phyloP scores from a whole-genome alignment of 2,329 filamentous ascomycete species.

The Acrodontium crateriforme region DNA sequence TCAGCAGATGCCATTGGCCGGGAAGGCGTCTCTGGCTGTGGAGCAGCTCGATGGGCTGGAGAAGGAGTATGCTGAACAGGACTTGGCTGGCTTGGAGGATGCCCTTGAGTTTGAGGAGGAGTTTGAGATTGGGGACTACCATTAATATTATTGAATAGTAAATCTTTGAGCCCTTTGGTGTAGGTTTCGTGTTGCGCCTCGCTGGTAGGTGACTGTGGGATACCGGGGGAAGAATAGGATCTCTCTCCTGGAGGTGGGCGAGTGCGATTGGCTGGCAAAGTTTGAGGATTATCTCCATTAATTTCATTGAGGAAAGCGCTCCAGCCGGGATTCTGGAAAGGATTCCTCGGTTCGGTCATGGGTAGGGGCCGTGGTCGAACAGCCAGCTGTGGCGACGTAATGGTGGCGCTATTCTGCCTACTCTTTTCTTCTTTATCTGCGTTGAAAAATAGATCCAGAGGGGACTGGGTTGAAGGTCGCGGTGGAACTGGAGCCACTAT shows the following conservation, averaged over 20 bases:
- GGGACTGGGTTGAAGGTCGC: conserved; percentile 46
- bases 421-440: conserved; percentile 67
- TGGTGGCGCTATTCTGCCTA: conserved; percentile 39
- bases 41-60: conserved; percentile 23
- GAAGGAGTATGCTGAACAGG: conserved; percentile 21
- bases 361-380: conserved; percentile 16
- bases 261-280: conserved; percentile 12
- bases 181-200: conserved; percentile 37
- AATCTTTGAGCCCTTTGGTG: conserved; percentile 30
- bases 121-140: conserved; percentile 5
- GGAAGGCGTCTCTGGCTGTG: conserved; percentile 15
- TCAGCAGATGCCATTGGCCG: conserved; percentile 10
- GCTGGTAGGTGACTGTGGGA: conserved; percentile 2
- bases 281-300: conserved; percentile 37
- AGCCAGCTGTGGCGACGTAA: conserved; percentile 39
- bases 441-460: conserved; percentile 80
- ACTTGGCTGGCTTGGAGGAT: conserved; percentile 8
- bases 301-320: conserved; percentile 57
- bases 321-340: conserved; percentile 25
- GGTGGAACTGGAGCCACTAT: conserved; percentile 30
- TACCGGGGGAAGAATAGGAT: conserved; percentile 16
- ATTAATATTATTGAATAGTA: conserved; percentile 24
- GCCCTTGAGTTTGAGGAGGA: conserved; percentile 10
- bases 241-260: conserved; percentile 10
- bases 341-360: conserved; percentile 13